A percentile compares a stretch with the other conserved stretches of the same genome.
These are phyloP conservation scores for Protostelium mycophagum DNA, from an alignment of 78 protist genomes.

Conservation along the genomic window DNA sequence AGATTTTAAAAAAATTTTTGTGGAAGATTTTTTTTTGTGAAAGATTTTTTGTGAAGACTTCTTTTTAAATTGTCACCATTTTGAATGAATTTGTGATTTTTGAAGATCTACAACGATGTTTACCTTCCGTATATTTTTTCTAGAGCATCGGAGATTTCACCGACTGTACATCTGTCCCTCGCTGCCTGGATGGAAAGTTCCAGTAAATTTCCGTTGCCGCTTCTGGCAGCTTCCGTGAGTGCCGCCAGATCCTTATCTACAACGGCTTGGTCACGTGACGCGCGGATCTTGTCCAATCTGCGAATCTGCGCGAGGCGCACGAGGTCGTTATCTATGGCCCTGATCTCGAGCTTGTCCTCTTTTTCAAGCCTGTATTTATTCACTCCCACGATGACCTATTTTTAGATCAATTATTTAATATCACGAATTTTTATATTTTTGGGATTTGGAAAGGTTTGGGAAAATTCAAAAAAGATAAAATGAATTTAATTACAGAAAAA, in stretches of 20 bases:
- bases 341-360: constrained; percentile 61
- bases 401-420: constrained; percentile 45
- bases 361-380: constrained; percentile 82
- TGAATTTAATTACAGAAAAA: too few relatives aligned
- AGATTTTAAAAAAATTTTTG: too few relatives aligned
- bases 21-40: too few relatives aligned
- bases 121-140: constrained; percentile 65
- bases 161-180: constrained; percentile 88
- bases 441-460: too few relatives aligned
- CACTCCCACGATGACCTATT: constrained; percentile 97
- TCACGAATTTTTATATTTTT: too few relatives aligned
- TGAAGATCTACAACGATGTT: constrained; percentile 49
- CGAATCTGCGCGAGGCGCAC: constrained; percentile 64
- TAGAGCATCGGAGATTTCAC: constrained; percentile 92
- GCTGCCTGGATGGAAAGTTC: constrained; percentile 81
- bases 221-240: constrained; percentile 50
- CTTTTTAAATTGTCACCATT: too few relatives aligned
- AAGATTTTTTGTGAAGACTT: too few relatives aligned
- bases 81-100: too few relatives aligned
- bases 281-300: constrained; percentile 35
- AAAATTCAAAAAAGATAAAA: too few relatives aligned
- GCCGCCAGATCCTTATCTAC: constrained; percentile 50
- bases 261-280: constrained; percentile 21
- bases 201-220: constrained; percentile 52
- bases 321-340: constrained; percentile 72